These are phyloP conservation scores for Obelidium mucronatum DNA, from an alignment of 192 early-diverging fungal genomes.

Conservation along the genomic window DNA sequence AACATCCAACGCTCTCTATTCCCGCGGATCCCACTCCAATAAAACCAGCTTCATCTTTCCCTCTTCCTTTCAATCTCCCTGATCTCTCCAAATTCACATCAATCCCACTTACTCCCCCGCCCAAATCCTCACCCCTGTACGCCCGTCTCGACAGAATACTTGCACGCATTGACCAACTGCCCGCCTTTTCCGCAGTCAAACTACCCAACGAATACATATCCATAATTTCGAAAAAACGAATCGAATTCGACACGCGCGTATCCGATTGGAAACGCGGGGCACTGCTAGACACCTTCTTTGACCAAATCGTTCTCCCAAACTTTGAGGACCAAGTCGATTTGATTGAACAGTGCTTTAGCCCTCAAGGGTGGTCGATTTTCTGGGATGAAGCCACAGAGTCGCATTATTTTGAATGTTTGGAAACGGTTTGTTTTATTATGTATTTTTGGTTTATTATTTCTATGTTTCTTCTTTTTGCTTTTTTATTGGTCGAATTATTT, in stretches of 20 bases:
- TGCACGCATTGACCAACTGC: conserved; percentile 36
- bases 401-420: conserved; percentile 30
- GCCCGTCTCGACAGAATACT: conserved; percentile 12
- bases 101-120: not conserved
- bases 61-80: not conserved
- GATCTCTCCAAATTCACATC: conserved; percentile 3
- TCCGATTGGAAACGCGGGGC: conserved; percentile 28
- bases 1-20: not conserved
- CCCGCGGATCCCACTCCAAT: conserved; percentile 7
- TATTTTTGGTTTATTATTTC: not conserved
- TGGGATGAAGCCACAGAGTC: conserved; percentile 34
- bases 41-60: not conserved
- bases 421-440: conserved; percentile 14
- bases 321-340: conserved; percentile 17
- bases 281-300: conserved; percentile 13
- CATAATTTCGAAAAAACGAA: not conserved
- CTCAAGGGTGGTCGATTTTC: conserved; percentile 15
- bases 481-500: too few relatives aligned
- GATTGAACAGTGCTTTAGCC: conserved; percentile 7
- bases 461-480: not conserved
- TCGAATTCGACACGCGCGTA: conserved; percentile 16
- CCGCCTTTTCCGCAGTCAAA: conserved; percentile 27
- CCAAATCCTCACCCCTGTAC: not conserved
- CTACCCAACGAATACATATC: not conserved
- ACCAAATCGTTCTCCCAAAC: not conserved